Percentiles rank a stretch among this genome's conserved stretches.
Conservation (phyloP, 345 rosid genomes). For the Raphanus raphanistrum region DNA sequence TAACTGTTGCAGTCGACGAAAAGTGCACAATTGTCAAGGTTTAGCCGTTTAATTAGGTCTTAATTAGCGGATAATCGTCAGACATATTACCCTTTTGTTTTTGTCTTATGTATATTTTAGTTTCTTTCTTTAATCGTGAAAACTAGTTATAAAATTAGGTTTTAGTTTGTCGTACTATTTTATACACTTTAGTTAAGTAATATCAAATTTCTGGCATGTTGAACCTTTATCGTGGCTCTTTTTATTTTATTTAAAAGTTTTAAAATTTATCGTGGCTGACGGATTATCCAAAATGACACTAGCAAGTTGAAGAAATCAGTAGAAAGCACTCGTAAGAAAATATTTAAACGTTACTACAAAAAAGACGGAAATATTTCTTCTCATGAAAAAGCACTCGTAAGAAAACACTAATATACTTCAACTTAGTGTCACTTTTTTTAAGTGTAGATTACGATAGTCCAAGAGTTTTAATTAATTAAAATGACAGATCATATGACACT, state of each 20-base stretch:
- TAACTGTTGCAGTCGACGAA: conserved; percentile 12
- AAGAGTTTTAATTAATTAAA: background rate
- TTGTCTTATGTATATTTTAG: conserved; percentile 14
- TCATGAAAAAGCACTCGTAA: background rate
- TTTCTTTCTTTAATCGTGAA: conserved; percentile 21
- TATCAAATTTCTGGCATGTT: conserved; percentile 4
- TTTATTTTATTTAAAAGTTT: too few relatives aligned
- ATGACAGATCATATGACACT: conserved; percentile 4
- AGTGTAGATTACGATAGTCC: background rate
- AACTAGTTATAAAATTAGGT: conserved; percentile 23
- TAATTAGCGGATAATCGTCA: conserved; percentile 35
- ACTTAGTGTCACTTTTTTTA: background rate
- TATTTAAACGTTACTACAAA: background rate
- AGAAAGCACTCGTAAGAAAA: too few relatives aligned
- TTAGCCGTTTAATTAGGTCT: conserved; percentile 20
- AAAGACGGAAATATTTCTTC: background rate
- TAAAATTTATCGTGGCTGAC: conserved; percentile 22
- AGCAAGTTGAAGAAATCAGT: conserved; percentile 20
- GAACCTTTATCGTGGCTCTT: conserved; percentile 20
- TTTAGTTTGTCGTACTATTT: conserved; percentile 1
- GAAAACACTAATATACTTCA: background rate
- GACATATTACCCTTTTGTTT: conserved; percentile 29
- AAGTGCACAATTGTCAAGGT: conserved; percentile 17
- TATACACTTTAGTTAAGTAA: conserved; percentile 12
- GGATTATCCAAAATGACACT: conserved; percentile 18